A percentile compares a stretch with the other conserved stretches of the same genome.
Evolutionary conservation across 169 alveolate species (phyloP).

Genomic region (Cardiosporidium cionae): DNA sequence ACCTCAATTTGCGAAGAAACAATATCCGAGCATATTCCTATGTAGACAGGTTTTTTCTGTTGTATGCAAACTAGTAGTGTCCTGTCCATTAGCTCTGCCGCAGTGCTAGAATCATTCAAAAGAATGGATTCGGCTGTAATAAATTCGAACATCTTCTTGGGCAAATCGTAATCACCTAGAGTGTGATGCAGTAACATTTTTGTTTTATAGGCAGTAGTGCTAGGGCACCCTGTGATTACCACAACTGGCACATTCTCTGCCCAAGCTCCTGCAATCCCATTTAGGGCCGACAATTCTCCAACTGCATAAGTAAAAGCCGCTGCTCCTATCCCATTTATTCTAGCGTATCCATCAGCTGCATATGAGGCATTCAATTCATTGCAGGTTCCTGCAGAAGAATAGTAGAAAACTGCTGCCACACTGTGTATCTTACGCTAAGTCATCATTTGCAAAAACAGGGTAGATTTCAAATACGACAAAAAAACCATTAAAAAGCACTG

Average conservation of each 20-base stretch:
- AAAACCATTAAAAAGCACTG: background rate
- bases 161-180: slow-evolving; percentile 33
- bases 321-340: slow-evolving; percentile 47
- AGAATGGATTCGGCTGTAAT: slow-evolving; percentile 31
- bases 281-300: slow-evolving; percentile 47
- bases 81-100: slow-evolving; percentile 30
- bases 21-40: slow-evolving; percentile 34
- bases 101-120: slow-evolving; percentile 20
- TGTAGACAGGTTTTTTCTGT: slow-evolving; percentile 40
- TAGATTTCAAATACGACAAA: background rate
- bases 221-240: slow-evolving; percentile 37
- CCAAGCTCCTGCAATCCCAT: slow-evolving; percentile 46
- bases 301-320: slow-evolving; percentile 43
- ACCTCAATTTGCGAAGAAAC: background rate
- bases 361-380: slow-evolving; percentile 52
- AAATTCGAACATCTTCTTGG: slow-evolving; percentile 30
- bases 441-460: background rate
- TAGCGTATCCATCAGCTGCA: slow-evolving; percentile 51
- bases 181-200: slow-evolving; percentile 44
- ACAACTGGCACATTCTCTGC: slow-evolving; percentile 49
- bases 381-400: slow-evolving; percentile 36
- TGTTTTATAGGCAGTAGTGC: slow-evolving; percentile 18
- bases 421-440: slow-evolving; percentile 11
- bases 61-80: slow-evolving; percentile 17
- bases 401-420: no score